Conservation (phyloP, 441 rosid genomes). For the Croton setiger region DNA sequence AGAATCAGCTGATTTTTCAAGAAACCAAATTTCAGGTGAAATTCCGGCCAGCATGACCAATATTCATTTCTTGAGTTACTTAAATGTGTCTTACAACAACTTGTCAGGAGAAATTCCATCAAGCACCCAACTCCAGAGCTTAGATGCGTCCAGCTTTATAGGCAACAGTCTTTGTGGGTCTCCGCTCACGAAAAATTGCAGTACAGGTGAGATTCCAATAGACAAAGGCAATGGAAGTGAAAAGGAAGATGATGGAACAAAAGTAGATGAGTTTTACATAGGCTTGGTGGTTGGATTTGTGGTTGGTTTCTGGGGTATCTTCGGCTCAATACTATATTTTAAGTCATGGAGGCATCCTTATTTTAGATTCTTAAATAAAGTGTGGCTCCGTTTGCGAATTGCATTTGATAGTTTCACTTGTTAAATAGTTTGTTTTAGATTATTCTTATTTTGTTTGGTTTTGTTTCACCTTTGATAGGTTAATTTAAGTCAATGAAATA, state of each 20-base stretch:
- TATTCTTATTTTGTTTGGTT: no score
- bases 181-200: conserved; percentile 26
- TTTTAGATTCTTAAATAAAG: no score
- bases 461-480: no score
- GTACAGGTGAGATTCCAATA: not conserved
- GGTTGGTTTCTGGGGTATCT: conserved; percentile 28
- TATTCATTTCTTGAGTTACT: conserved; percentile 22
- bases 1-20: conserved; percentile 33
- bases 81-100: conserved; percentile 35
- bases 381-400: no score
- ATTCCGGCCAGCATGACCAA: conserved; percentile 38
- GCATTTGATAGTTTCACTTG: no score
- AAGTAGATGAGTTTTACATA: conserved; percentile 5
- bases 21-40: conserved; percentile 28
- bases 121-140: conserved; percentile 22
- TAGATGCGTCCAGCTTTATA: conserved; percentile 27
- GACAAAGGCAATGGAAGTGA: not conserved
- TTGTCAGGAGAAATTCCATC: conserved; percentile 30
- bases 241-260: conserved; percentile 4
- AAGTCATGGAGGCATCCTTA: conserved; percentile 22
- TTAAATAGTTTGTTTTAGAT: no score
- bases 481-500: no score
- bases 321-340: conserved; percentile 12
- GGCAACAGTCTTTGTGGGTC: conserved; percentile 17
- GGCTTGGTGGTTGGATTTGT: conserved; percentile 19